Conservation (phyloP, 2,329 filamentous ascomycete genomes). For the Curvularia eragrostidis region DNA sequence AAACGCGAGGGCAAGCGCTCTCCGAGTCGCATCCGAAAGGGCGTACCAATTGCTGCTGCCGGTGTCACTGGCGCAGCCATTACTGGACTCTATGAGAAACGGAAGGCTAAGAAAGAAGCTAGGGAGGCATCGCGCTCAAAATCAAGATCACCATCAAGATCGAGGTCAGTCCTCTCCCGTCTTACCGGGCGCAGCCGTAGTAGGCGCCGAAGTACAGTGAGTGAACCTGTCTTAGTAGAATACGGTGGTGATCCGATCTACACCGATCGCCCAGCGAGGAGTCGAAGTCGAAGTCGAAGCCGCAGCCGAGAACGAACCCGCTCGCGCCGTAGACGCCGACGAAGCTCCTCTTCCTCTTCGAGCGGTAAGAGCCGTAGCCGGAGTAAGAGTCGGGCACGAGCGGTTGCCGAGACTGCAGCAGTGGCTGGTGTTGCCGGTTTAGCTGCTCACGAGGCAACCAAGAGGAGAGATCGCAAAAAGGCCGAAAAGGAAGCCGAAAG, state of each 20-base stretch:
- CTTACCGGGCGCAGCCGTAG: slow-evolving; percentile 40
- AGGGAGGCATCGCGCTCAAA: slow-evolving; percentile 54
- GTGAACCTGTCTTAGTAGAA: slow-evolving; percentile 64
- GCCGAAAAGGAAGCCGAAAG: slow-evolving; percentile 59
- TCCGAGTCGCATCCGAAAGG: slow-evolving; percentile 62
- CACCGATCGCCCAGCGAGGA: slow-evolving; percentile 56
- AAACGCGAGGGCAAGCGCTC: slow-evolving; percentile 60
- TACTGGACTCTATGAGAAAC: slow-evolving; percentile 68
- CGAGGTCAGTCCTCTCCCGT: slow-evolving; percentile 55
- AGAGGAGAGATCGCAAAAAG: slow-evolving; percentile 63
- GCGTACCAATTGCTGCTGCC: slow-evolving; percentile 66
- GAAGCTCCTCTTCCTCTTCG: slow-evolving; percentile 53
- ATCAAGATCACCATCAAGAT: slow-evolving; percentile 52
- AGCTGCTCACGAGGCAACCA: slow-evolving; percentile 64
- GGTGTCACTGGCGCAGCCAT: slow-evolving; percentile 67
- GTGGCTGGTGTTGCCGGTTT: slow-evolving; percentile 65
- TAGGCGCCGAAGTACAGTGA: slow-evolving; percentile 53
- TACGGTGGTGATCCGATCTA: slow-evolving; percentile 69
- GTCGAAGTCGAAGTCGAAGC: slow-evolving; percentile 26
- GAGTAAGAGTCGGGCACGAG: slow-evolving; percentile 58
- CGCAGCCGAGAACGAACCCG: slow-evolving; percentile 26
- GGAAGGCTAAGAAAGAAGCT: slow-evolving; percentile 65
- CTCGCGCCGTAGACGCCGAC: slow-evolving; percentile 48
- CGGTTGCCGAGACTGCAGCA: slow-evolving; percentile 62
- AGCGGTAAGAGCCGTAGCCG: slow-evolving; percentile 47